Evolutionary conservation across 768 basidiomycete species (phyloP).

Genomic region (Lactifluus volemus): DNA sequence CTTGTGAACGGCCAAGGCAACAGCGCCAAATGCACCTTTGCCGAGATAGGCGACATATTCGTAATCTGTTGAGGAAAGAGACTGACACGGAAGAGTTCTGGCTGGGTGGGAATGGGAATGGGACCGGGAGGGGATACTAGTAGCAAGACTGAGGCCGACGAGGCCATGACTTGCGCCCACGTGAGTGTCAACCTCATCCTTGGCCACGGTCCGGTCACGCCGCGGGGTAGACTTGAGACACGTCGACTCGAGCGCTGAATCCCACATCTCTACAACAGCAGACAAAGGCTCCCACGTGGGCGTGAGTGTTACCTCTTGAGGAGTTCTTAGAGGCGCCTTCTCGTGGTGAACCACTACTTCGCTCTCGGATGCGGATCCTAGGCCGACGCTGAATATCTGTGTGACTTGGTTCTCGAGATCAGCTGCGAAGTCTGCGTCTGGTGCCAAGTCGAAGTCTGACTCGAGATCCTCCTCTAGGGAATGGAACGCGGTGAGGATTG

Average conservation of each 20-base stretch:
- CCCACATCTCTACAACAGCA: neutral
- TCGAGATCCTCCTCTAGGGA: neutral
- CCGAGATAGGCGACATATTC: constrained; percentile 5
- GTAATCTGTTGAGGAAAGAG: constrained; percentile 7
- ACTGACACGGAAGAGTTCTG: neutral
- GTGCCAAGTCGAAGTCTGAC: neutral
- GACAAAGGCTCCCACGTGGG: constrained; percentile 3
- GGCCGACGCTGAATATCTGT: neutral
- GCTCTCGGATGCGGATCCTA: neutral
- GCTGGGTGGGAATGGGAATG: neutral
- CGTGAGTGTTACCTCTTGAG: neutral
- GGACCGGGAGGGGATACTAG: neutral
- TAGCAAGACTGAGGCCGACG: neutral
- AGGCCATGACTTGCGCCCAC: neutral
- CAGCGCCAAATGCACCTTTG: constrained; percentile 14
- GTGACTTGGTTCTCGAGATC: neutral
- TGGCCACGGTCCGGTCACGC: neutral
- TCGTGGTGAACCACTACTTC: neutral
- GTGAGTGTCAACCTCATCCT: neutral
- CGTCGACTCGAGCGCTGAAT: neutral
- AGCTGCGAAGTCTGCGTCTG: neutral
- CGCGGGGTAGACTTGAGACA: neutral
- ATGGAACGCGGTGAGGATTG: neutral
- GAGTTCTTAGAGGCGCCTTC: neutral
- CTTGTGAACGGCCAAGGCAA: constrained; percentile 20